Percentiles rank a stretch among this genome's conserved stretches.
phyloP scores from a whole-genome alignment of 148 eudicot genomes.

The Chenopodium album region DNA sequence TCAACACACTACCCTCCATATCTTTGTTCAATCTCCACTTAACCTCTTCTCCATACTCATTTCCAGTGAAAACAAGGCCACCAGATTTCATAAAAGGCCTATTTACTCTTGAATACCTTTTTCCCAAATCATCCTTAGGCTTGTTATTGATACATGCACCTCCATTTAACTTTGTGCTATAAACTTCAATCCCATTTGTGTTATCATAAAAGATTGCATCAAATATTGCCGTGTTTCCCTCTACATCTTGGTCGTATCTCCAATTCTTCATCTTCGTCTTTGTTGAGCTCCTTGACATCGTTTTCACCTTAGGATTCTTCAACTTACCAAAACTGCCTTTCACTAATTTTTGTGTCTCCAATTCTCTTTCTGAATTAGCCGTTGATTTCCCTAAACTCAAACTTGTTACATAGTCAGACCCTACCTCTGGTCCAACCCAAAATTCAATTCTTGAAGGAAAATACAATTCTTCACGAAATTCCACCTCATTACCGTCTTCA shows the following conservation, averaged over 20 bases:
- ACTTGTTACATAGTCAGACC: constrained; percentile 57
- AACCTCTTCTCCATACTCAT: constrained; percentile 59
- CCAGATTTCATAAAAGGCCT: constrained; percentile 70
- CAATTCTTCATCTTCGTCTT: constrained; percentile 60
- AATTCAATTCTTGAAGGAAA: constrained; percentile 71
- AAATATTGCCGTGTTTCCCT: constrained; percentile 57
- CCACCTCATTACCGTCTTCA: constrained; percentile 15
- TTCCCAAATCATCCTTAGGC: constrained; percentile 34
- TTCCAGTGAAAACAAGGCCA: constrained; percentile 51
- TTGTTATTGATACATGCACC: constrained; percentile 26
- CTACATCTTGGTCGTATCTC: constrained; percentile 86
- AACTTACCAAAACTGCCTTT: constrained; percentile 66
- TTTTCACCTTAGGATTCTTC: constrained; percentile 61
- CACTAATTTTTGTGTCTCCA: constrained; percentile 55
- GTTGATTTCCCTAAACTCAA: constrained; percentile 69
- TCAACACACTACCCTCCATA: constrained; percentile 93
- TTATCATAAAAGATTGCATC: constrained; percentile 63
- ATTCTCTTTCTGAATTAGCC: constrained; percentile 44
- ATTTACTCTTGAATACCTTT: constrained; percentile 51
- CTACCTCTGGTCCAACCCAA: constrained; percentile 85
- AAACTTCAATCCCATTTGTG: constrained; percentile 57
- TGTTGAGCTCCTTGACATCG: constrained; percentile 45
- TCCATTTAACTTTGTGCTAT: constrained; percentile 43
- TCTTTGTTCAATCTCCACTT: constrained; percentile 80
- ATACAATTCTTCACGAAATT: constrained; percentile 49